Base-by-base conservation (phyloP, 148 eudicot species). In the Hydrangea macrophylla region DNA sequence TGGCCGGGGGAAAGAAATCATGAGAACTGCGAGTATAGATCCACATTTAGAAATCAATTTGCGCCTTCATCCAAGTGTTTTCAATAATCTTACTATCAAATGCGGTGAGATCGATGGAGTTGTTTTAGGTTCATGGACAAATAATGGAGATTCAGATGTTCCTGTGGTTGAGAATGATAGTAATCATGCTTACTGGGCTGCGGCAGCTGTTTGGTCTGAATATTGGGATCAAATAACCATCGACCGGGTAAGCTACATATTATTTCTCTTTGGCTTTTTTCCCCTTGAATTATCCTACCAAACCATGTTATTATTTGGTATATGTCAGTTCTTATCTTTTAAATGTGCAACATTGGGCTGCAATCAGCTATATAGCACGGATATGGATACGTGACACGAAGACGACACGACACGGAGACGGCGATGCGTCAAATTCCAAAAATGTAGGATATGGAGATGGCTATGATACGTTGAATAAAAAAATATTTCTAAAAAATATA, bases 91-190 rank as follows among this genome's bases (percentile, higher is more conserved):
- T 63, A 58, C 39, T 32, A 82, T 93, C 63, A 69, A 68, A 18
- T 93, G 98, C 67, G 96, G 96, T 66, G 96, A 93, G 72, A 70
- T 93, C 70, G 89, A 86, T 80, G 98, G 98, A 65, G 98, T 85
- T 27, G 95, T 88, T 72, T 76, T 88, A 75, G 98, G 96, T 78
- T 76, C 95, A 70, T 93, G 98, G 98, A 65, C 74, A 50, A 78
- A 80, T 71, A 72, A 79, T 63, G 84, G 71, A 60, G 57, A 72
- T 71, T 58, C 69, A 61, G 68, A 63, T 28, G 45, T 73, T 75
- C 62, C 85, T 67, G 85, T 77, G 51, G 65, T 69, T 71, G 92
- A 88, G 67, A 86, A 82, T 64, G 98, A 86, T 63, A 68, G 83
- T 72, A 70, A 72, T 70, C 80, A 77, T 75, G 77, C 81, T 31